Evolutionary conservation across 768 basidiomycete species (phyloP).

Genomic region (Leccinum incarnatum): DNA sequence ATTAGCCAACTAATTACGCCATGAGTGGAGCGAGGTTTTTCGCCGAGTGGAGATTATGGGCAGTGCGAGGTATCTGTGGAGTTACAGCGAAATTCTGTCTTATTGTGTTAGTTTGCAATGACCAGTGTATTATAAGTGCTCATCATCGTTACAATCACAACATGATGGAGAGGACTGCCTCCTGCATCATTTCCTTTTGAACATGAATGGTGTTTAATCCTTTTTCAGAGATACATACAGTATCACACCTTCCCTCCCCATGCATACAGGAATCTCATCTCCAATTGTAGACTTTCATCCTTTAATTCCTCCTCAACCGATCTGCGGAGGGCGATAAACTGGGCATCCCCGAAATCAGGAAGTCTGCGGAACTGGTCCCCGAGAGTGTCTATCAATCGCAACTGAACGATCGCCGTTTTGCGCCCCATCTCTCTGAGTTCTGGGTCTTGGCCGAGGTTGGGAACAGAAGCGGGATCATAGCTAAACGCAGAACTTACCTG

Average conservation of each 20-base stretch:
- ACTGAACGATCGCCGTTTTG: slow-evolving; percentile 1
- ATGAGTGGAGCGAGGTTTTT: not conserved
- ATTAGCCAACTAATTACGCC: slow-evolving; percentile 3
- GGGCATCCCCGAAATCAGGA: not conserved
- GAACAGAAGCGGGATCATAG: not conserved
- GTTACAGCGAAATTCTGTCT: not conserved
- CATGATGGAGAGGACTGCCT: not conserved
- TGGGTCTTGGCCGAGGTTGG: not conserved
- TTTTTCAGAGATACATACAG: not conserved
- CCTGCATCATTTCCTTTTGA: not conserved
- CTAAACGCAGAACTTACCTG: not conserved
- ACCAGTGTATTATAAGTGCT: not conserved
- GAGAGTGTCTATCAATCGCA: slow-evolving; percentile 3
- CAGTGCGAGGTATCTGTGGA: not conserved
- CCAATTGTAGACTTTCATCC: not conserved
- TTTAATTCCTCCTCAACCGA: not conserved
- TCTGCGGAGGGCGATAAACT: not conserved
- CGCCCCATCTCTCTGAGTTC: slow-evolving; percentile 3
- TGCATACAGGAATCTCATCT: slow-evolving; percentile 2
- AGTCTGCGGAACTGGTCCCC: slow-evolving; percentile 4
- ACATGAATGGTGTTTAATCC: not conserved
- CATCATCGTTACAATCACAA: not conserved
- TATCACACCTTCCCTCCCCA: slow-evolving; percentile 2
- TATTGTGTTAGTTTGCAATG: not conserved
- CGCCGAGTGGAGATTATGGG: not conserved